Percentiles rank a stretch among this genome's conserved stretches.
phyloP scores from a whole-genome alignment of 2,329 filamentous ascomycete species.

The Rhynchosporium graminicola region DNA sequence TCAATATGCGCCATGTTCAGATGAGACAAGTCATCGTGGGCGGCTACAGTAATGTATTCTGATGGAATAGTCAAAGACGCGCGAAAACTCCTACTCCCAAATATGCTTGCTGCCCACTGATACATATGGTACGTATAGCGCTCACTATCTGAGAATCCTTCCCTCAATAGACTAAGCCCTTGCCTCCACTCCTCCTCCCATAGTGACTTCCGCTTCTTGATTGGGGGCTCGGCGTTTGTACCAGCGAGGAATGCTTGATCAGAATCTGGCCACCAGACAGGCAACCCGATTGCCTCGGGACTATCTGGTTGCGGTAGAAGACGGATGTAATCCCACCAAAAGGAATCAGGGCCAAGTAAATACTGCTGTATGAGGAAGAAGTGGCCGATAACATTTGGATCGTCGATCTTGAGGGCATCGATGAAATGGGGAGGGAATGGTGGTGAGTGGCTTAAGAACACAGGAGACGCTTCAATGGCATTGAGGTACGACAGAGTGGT shows the following conservation, averaged over 20 bases:
- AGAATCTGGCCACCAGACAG: constrained; percentile 63
- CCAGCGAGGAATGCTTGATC: constrained; percentile 55
- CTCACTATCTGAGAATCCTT: constrained; percentile 18
- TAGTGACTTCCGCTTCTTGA: constrained; percentile 30
- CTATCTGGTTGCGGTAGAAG: constrained; percentile 64
- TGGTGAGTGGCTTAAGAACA: constrained; percentile 30
- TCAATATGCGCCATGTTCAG: constrained; percentile 26
- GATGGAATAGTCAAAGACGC: constrained; percentile 53
- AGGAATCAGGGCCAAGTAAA: constrained; percentile 57
- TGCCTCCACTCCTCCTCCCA: constrained; percentile 36
- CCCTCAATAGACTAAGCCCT: constrained; percentile 29
- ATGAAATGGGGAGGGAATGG: constrained; percentile 55
- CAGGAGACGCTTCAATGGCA: constrained; percentile 45
- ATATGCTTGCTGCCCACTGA: constrained; percentile 65
- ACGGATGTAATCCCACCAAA: constrained; percentile 69
- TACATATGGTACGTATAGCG: constrained; percentile 49
- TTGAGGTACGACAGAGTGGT: constrained; percentile 62
- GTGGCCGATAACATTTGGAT: constrained; percentile 59
- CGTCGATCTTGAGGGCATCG: constrained; percentile 44
- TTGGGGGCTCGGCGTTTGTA: constrained; percentile 38
- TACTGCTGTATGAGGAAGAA: constrained; percentile 72
- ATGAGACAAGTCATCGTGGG: neutral
- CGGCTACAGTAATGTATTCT: constrained; percentile 25
- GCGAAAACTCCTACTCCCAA: constrained; percentile 65
- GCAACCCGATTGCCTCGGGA: constrained; percentile 52